Evolutionary conservation across 768 basidiomycete species (phyloP).

Genomic region (Suillus ampliporus): DNA sequence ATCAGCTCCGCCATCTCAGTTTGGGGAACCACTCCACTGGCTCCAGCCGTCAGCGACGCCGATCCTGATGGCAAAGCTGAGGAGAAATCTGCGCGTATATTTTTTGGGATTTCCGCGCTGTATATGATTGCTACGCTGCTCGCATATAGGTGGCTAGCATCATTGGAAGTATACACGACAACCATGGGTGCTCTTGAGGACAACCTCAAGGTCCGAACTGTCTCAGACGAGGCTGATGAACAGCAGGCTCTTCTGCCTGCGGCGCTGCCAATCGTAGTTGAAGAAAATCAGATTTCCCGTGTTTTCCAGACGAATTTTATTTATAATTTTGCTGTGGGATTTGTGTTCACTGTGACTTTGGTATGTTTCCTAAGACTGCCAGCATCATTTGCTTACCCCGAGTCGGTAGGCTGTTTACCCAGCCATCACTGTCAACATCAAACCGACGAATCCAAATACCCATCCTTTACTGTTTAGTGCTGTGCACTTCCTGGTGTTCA

Average conservation of each 20-base stretch:
- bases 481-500: slow-evolving; percentile 79
- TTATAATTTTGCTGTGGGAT: slow-evolving; percentile 76
- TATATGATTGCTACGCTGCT: slow-evolving; percentile 63
- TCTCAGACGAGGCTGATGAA: slow-evolving; percentile 35
- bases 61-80: slow-evolving; percentile 54
- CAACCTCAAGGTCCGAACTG: slow-evolving; percentile 27
- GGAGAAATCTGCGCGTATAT: slow-evolving; percentile 71
- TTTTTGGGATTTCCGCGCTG: slow-evolving; percentile 72
- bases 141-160: slow-evolving; percentile 62
- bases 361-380: slow-evolving; percentile 47
- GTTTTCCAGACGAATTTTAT: slow-evolving; percentile 67
- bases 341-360: slow-evolving; percentile 80
- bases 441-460: slow-evolving; percentile 62
- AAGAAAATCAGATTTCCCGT: slow-evolving; percentile 49
- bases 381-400: slow-evolving; percentile 11
- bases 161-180: slow-evolving; percentile 61
- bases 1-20: slow-evolving; percentile 65
- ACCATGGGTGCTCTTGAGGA: slow-evolving; percentile 56
- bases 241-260: slow-evolving; percentile 44
- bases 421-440: slow-evolving; percentile 80
- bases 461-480: slow-evolving; percentile 87
- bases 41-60: slow-evolving; percentile 25
- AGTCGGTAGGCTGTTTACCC: slow-evolving; percentile 79
- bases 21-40: slow-evolving; percentile 43
- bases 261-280: slow-evolving; percentile 26